Evolutionary conservation across 371 early-diverging fungal genomes (phyloP).

Genomic region (Lichtheimia corymbifera): DNA sequence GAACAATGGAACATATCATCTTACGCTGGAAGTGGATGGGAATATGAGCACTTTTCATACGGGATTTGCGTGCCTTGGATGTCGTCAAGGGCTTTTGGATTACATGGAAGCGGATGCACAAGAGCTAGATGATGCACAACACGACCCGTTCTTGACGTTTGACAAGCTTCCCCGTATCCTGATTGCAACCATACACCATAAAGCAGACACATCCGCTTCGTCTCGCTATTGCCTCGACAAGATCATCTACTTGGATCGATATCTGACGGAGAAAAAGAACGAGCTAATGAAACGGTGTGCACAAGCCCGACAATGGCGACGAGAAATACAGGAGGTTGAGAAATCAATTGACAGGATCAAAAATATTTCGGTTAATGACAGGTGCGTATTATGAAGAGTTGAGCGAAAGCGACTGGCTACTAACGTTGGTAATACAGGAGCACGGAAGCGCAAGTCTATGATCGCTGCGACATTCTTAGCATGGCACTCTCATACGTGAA

Average conservation of each 20-base stretch:
- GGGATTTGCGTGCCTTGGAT: too few relatives aligned
- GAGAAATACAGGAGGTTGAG: constrained; percentile 17
- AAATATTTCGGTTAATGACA: not conserved
- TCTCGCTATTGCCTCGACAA: constrained; percentile 14
- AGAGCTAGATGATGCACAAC: too few relatives aligned
- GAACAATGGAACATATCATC: too few relatives aligned
- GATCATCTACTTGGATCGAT: constrained; percentile 45
- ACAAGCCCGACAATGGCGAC: constrained; percentile 22
- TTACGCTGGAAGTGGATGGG: too few relatives aligned
- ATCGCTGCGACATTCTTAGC: constrained; percentile 21
- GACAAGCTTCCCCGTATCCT: too few relatives aligned
- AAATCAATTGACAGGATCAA: constrained; percentile 11
- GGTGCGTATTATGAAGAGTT: not conserved
- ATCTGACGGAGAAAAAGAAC: constrained; percentile 31
- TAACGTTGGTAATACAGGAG: not conserved
- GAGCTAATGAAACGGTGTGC: constrained; percentile 20
- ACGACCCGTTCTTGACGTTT: too few relatives aligned
- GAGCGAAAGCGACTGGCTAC: not conserved
- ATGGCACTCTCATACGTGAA: not conserved
- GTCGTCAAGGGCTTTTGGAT: too few relatives aligned
- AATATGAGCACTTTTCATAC: too few relatives aligned
- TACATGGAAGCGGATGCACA: too few relatives aligned
- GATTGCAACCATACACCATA: too few relatives aligned
- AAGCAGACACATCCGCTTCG: too few relatives aligned
- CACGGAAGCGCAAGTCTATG: constrained; percentile 15